Evolutionary conservation across 2,329 filamentous ascomycete genomes (phyloP).

Genomic region (Clonostachys sp.): DNA sequence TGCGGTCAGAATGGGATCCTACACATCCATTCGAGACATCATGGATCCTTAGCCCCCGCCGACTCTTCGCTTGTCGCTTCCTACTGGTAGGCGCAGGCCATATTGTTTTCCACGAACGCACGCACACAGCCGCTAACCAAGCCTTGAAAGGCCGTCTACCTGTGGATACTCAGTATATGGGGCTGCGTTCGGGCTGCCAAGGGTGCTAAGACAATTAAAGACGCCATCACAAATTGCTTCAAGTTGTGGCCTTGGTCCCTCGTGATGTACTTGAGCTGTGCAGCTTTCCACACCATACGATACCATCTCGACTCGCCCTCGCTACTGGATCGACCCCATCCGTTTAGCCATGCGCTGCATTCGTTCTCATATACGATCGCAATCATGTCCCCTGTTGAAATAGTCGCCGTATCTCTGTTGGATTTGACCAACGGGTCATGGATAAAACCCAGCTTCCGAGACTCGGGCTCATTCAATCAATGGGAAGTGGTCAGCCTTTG

Average conservation of each 20-base stretch:
- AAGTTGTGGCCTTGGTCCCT: slow-evolving; percentile 78
- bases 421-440: slow-evolving; percentile 49
- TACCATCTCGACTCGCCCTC: slow-evolving; percentile 54
- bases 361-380: slow-evolving; percentile 59
- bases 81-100: slow-evolving; percentile 33
- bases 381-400: slow-evolving; percentile 61
- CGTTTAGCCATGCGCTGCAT: slow-evolving; percentile 60
- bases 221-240: slow-evolving; percentile 78
- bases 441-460: slow-evolving; percentile 6
- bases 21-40: slow-evolving; percentile 72
- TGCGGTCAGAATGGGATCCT: slow-evolving; percentile 35
- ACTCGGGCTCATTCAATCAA: slow-evolving; percentile 42
- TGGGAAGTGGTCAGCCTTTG: slow-evolving; percentile 72
- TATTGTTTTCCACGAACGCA: not conserved
- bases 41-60: slow-evolving; percentile 67
- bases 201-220: slow-evolving; percentile 38
- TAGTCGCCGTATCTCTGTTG: slow-evolving; percentile 68
- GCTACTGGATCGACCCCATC: slow-evolving; percentile 55
- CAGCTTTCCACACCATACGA: slow-evolving; percentile 62
- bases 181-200: slow-evolving; percentile 44
- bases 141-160: slow-evolving; percentile 49
- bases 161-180: slow-evolving; percentile 35
- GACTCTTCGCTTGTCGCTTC: slow-evolving; percentile 54
- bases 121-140: slow-evolving; percentile 9
- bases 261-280: slow-evolving; percentile 70